Evolutionary conservation across 768 basidiomycete species (phyloP).

Genomic region (Boletus edulis): DNA sequence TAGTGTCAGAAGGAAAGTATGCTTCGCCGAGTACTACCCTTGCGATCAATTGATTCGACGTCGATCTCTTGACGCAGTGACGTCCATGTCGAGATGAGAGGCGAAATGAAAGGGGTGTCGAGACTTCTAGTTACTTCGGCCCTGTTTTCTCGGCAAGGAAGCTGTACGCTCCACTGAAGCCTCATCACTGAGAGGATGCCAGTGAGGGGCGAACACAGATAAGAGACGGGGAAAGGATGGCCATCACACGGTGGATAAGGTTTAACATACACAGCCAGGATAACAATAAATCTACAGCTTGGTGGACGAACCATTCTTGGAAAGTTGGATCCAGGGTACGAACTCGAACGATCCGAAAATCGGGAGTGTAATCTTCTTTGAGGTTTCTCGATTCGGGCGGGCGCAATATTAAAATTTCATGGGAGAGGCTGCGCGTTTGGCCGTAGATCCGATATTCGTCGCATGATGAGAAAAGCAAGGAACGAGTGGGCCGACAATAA

Average conservation of each 20-base stretch:
- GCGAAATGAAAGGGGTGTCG: conserved; percentile 8
- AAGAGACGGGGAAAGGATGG: not conserved
- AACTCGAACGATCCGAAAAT: conserved; percentile 13
- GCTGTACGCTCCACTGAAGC: not conserved
- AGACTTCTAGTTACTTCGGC: not conserved
- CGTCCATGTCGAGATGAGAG: conserved; percentile 3
- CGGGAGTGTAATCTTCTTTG: conserved; percentile 24
- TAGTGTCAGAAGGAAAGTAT: conserved; percentile 5
- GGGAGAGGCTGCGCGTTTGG: conserved; percentile 4
- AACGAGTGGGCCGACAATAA: conserved; percentile 10
- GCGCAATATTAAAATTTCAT: conserved; percentile 22
- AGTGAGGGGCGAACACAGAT: not conserved
- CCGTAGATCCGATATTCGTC: conserved; percentile 25
- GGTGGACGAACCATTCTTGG: conserved; percentile 8
- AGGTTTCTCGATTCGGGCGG: conserved; percentile 30
- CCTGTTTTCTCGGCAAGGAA: not conserved
- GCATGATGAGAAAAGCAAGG: conserved; percentile 14
- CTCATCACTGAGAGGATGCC: not conserved
- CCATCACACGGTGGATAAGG: conserved; percentile 16
- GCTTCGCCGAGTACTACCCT: not conserved
- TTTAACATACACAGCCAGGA: conserved; percentile 14
- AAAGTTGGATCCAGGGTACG: conserved; percentile 8
- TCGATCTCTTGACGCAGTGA: conserved; percentile 13
- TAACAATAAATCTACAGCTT: conserved; percentile 16
- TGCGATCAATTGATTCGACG: conserved; percentile 9